Evolutionary conservation across 2,329 filamentous ascomycete species (phyloP).

Genomic region (Epichloe sylvatica): DNA sequence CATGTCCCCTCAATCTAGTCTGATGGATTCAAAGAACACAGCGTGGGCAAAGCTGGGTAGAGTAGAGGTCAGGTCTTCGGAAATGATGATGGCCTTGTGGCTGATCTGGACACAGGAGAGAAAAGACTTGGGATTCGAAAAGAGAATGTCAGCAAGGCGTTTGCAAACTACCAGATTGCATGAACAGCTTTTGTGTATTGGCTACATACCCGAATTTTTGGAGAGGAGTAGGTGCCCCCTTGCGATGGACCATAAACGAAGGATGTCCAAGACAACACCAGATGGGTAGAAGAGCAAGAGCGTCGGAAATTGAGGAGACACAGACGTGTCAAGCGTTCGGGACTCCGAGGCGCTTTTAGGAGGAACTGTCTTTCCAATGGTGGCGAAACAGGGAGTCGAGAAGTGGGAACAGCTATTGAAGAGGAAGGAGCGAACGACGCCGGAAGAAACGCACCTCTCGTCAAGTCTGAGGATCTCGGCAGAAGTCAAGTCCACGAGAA

Average conservation of each 20-base stretch:
- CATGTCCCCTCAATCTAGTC: slow-evolving; percentile 10
- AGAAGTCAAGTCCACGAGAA: not conserved
- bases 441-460: not conserved
- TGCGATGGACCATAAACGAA: not conserved
- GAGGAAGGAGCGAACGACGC: slow-evolving; percentile 1
- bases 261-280: not conserved
- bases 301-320: not conserved
- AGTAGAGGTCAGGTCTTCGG: slow-evolving; percentile 2
- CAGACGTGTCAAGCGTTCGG: not conserved
- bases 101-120: slow-evolving; percentile 2
- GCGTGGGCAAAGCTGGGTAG: slow-evolving; percentile 6
- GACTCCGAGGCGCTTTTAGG: not conserved
- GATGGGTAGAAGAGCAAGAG: slow-evolving; percentile 1
- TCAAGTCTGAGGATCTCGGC: not conserved
- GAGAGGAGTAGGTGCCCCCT: slow-evolving; percentile 2
- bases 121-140: slow-evolving; percentile 4
- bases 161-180: not conserved
- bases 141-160: slow-evolving; percentile 1
- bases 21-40: slow-evolving; percentile 2
- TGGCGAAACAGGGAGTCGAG: not conserved
- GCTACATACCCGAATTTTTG: slow-evolving; percentile 1
- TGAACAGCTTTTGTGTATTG: not conserved
- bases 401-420: not conserved
- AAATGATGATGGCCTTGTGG: slow-evolving; percentile 6
- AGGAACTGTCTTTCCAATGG: not conserved